Evolutionary conservation across 108 stramenopile genomes (phyloP).

Genomic region (Epithemia pelagica): DNA sequence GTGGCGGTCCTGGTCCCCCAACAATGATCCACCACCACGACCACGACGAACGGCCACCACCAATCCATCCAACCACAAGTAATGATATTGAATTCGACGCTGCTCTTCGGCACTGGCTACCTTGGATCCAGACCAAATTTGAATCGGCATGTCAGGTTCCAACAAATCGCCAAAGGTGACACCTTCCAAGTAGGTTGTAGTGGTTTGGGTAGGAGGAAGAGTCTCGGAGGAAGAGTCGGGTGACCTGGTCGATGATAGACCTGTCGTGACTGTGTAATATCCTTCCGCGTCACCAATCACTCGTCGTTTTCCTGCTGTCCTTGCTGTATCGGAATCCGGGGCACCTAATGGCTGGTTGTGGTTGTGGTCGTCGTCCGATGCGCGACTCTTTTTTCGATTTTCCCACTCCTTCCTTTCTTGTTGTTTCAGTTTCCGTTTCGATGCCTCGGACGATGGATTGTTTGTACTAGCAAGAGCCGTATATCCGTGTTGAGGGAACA

Average conservation of each 20-base stretch:
- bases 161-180: constrained; percentile 41
- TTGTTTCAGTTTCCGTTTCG: constrained; percentile 5
- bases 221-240: not conserved
- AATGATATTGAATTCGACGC: constrained; percentile 31
- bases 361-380: constrained; percentile 15
- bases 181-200: constrained; percentile 61
- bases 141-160: constrained; percentile 77
- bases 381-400: constrained; percentile 24
- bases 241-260: not conserved
- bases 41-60: constrained; percentile 24
- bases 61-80: constrained; percentile 61
- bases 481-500: too few species aligned
- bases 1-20: constrained; percentile 7
- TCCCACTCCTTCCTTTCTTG: constrained; percentile 46
- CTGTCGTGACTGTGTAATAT: constrained; percentile 6
- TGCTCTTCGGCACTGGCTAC: constrained; percentile 38
- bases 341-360: too few species aligned
- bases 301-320: not conserved
- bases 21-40: not conserved
- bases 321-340: not conserved
- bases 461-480: constrained; percentile 1
- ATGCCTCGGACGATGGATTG: constrained; percentile 8
- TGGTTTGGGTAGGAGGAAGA: not conserved
- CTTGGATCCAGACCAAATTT: constrained; percentile 65
- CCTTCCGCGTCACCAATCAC: constrained; percentile 18